Evolutionary conservation across 768 basidiomycete genomes (phyloP).

Genomic region (Russula lepida): DNA sequence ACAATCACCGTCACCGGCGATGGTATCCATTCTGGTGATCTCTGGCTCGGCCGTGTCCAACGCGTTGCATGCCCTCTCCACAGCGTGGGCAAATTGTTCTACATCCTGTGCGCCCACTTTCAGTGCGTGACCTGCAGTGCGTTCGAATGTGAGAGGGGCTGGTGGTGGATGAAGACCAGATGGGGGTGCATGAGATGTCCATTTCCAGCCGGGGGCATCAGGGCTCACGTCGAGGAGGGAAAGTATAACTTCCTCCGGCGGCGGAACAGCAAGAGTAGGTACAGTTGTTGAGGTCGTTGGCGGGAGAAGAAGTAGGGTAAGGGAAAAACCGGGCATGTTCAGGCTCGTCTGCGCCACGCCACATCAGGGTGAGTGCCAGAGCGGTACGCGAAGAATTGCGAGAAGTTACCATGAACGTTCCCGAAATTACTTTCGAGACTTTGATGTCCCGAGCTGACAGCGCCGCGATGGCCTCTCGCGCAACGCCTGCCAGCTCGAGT

Average conservation of each 20-base stretch:
- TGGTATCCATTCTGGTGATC: constrained; percentile 84
- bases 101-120: constrained; percentile 36
- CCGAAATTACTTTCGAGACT: constrained; percentile 57
- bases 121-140: not conserved
- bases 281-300: constrained; percentile 31
- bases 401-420: constrained; percentile 71
- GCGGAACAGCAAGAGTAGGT: constrained; percentile 2
- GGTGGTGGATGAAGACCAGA: constrained; percentile 14
- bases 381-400: not conserved
- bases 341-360: constrained; percentile 58
- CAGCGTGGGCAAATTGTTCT: constrained; percentile 41
- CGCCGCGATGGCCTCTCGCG: constrained; percentile 47
- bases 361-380: not conserved
- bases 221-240: constrained; percentile 61
- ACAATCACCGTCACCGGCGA: constrained; percentile 86
- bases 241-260: constrained; percentile 40
- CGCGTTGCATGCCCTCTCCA: constrained; percentile 53
- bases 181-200: constrained; percentile 47
- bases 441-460: constrained; percentile 49
- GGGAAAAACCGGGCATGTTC: constrained; percentile 89
- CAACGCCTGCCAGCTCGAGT: constrained; percentile 67
- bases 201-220: constrained; percentile 79
- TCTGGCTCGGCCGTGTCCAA: constrained; percentile 77
- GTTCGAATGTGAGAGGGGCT: constrained; percentile 10
- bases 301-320: constrained; percentile 75